phyloP scores from a whole-genome alignment of 1,284 basidiomycete species.

The Ustilago trichophora region DNA sequence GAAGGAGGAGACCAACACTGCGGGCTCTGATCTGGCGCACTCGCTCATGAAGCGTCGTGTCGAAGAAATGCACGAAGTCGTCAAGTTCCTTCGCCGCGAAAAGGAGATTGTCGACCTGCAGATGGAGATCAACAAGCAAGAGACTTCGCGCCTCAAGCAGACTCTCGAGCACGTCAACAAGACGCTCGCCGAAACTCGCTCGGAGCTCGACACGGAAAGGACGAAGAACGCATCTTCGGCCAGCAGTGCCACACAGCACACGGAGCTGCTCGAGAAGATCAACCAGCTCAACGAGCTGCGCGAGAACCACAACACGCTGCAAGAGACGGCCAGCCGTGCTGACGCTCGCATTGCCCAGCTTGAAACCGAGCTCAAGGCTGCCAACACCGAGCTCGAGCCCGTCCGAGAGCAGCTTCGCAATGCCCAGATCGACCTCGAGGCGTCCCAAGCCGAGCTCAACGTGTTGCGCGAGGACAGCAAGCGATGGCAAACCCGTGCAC shows the following conservation, averaged over 20 bases:
- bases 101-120: conserved; percentile 90
- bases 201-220: conserved; percentile 55
- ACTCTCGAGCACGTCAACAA: conserved; percentile 79
- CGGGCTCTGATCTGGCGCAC: conserved; percentile 31
- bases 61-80: conserved; percentile 75
- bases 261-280: conserved; percentile 85
- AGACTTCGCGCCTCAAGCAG: conserved; percentile 78
- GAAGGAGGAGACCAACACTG: conserved; percentile 11
- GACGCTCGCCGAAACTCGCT: conserved; percentile 76
- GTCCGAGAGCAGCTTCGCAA: conserved; percentile 76
- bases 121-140: conserved; percentile 84
- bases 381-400: conserved; percentile 77
- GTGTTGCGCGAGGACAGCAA: conserved; percentile 81
- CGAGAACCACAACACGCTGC: conserved; percentile 85
- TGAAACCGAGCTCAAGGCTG: conserved; percentile 67
- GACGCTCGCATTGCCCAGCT: conserved; percentile 70
- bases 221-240: conserved; percentile 54
- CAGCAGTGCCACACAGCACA: conserved; percentile 78
- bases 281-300: conserved; percentile 85
- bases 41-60: conserved; percentile 38
- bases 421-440: conserved; percentile 78
- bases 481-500: conserved; percentile 84
- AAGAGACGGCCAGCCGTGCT: conserved; percentile 78
- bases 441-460: conserved; percentile 75
- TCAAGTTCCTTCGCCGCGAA: conserved; percentile 83